Conservation (phyloP, 495 filamentous ascomycete species). For the Aspergillus steynii region DNA sequence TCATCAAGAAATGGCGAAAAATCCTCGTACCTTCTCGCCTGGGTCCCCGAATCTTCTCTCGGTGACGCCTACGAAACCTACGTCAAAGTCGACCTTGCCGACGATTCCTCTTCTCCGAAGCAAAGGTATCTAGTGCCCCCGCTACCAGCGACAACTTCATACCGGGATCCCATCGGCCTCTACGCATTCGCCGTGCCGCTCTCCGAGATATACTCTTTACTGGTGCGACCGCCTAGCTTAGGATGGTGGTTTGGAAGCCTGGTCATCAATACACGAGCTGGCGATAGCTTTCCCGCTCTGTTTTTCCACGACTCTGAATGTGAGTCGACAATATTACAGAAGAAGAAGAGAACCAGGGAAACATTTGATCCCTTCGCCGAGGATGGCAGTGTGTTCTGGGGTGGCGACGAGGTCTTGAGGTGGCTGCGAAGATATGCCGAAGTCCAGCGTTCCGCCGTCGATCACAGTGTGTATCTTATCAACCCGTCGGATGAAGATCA, state of each 20-base stretch:
- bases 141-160: slow-evolving; percentile 74
- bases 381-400: slow-evolving; percentile 89
- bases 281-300: slow-evolving; percentile 89
- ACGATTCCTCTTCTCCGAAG: slow-evolving; percentile 74
- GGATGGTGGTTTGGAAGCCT: slow-evolving; percentile 98
- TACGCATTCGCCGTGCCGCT: slow-evolving; percentile 94
- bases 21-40: slow-evolving; percentile 81
- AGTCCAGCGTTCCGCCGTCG: slow-evolving; percentile 78
- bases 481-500: slow-evolving; percentile 85
- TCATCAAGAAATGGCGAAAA: slow-evolving; percentile 49
- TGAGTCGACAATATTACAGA: slow-evolving; percentile 90
- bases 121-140: slow-evolving; percentile 90
- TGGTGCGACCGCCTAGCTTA: slow-evolving; percentile 87
- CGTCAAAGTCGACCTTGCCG: slow-evolving; percentile 89
- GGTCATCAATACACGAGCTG: slow-evolving; percentile 85
- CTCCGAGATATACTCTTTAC: slow-evolving; percentile 82
- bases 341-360: slow-evolving; percentile 78
- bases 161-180: slow-evolving; percentile 68
- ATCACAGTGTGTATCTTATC: slow-evolving; percentile 86
- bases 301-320: slow-evolving; percentile 99
- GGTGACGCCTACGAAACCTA: slow-evolving; percentile 86
- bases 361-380: slow-evolving; percentile 89
- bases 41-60: slow-evolving; percentile 88
- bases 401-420: slow-evolving; percentile 90
- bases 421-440: slow-evolving; percentile 84